phyloP scores from a whole-genome alignment of 2,329 filamentous ascomycete species.

The Sphaceloma murrayae region DNA sequence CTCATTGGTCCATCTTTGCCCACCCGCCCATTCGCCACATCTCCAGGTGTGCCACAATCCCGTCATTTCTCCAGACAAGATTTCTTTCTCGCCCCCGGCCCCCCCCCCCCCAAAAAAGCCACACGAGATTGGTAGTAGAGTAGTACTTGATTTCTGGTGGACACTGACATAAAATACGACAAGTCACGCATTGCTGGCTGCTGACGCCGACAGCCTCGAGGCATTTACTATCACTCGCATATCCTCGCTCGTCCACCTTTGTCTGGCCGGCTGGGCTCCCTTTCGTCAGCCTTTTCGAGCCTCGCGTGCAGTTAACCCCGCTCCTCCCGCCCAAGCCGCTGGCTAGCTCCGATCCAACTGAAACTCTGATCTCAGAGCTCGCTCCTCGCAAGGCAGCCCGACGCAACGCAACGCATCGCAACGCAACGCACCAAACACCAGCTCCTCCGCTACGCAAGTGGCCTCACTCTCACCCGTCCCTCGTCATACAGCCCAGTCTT shows the following conservation, averaged over 20 bases:
- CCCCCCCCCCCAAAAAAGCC: no score
- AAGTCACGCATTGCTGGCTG: no score
- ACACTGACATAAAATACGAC: no score
- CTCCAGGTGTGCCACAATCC: not conserved
- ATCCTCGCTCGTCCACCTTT: slow-evolving; percentile 5
- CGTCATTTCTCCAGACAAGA: not conserved
- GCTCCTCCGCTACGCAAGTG: no score
- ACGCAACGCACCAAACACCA: no score
- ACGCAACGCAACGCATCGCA: no score
- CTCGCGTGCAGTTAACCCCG: slow-evolving; percentile 13
- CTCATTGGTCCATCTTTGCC: no score
- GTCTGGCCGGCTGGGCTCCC: not conserved
- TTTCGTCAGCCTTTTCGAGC: not conserved
- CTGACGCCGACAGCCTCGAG: no score
- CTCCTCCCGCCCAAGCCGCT: slow-evolving; percentile 6
- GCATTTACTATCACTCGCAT: no score
- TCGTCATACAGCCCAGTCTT: slow-evolving; percentile 8
- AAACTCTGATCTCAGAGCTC: slow-evolving; percentile 11
- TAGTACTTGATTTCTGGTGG: no score
- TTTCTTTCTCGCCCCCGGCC: no score
- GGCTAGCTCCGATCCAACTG: slow-evolving; percentile 14
- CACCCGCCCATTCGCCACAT: slow-evolving; percentile 15
- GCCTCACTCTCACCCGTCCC: slow-evolving; percentile 3
- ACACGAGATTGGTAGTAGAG: not conserved
- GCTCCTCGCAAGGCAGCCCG: slow-evolving; percentile 9